phyloP scores from a whole-genome alignment of 2,329 filamentous ascomycete genomes.

The Colletotrichum euphorbiae region DNA sequence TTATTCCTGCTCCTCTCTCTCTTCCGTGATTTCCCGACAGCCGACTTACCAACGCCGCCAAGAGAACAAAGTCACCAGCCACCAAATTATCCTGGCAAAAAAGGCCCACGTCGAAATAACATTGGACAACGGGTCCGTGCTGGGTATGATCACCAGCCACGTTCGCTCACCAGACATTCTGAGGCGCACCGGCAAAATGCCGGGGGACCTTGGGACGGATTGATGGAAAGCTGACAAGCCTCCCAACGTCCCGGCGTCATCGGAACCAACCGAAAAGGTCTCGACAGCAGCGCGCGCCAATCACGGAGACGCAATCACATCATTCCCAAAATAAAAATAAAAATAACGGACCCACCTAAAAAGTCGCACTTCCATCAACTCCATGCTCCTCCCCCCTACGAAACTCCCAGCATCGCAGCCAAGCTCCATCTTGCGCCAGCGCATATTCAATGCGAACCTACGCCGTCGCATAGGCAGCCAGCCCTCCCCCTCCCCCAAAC shows the following conservation, averaged over 20 bases:
- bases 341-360: slow-evolving; percentile 24
- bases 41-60: slow-evolving; percentile 4
- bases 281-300: neutral
- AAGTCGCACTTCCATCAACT: slow-evolving; percentile 7
- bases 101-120: too few relatives aligned
- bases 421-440: slow-evolving; percentile 20
- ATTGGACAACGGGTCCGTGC: too few relatives aligned
- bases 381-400: too few relatives aligned
- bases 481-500: too few relatives aligned
- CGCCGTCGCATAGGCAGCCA: slow-evolving; percentile 9
- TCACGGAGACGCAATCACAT: slow-evolving; percentile 17
- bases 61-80: neutral
- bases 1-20: neutral
- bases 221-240: neutral
- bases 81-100: neutral
- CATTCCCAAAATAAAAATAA: slow-evolving; percentile 10
- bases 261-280: neutral
- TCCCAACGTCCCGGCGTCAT: slow-evolving; percentile 13
- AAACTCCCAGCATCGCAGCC: slow-evolving; percentile 13
- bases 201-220: neutral
- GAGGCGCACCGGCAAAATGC: neutral
- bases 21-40: slow-evolving; percentile 39
- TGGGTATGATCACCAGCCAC: too few relatives aligned
- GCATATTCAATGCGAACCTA: slow-evolving; percentile 14
- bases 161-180: too few relatives aligned